phyloP scores from a whole-genome alignment of 768 basidiomycete genomes.

The Pleurotus sapidus region DNA sequence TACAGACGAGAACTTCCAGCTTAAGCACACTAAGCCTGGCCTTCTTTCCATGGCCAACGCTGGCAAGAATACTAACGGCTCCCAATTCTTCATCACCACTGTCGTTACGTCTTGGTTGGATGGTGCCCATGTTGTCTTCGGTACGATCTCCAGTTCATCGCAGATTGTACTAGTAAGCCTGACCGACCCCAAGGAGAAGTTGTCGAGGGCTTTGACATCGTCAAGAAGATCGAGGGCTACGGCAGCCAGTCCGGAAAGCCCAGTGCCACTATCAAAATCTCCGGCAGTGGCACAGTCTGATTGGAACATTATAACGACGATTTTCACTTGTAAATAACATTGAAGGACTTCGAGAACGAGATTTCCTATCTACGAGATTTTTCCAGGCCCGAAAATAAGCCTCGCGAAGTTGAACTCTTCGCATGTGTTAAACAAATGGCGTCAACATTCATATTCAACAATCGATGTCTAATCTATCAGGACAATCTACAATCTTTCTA shows the following conservation, averaged over 20 bases:
- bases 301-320: no score
- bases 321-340: no score
- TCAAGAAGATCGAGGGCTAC: slow-evolving; percentile 38
- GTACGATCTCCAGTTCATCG: slow-evolving; percentile 27
- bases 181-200: slow-evolving; percentile 49
- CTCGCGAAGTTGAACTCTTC: no score
- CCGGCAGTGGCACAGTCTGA: slow-evolving; percentile 8
- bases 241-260: slow-evolving; percentile 41
- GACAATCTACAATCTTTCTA: slow-evolving; percentile 12
- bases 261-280: slow-evolving; percentile 47
- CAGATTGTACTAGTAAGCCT: no score
- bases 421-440: no score
- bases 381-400: no score
- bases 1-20: slow-evolving; percentile 80
- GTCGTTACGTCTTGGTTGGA: slow-evolving; percentile 78
- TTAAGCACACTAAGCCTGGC: slow-evolving; percentile 70
- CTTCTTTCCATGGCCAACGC: slow-evolving; percentile 82
- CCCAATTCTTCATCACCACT: slow-evolving; percentile 89
- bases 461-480: no score
- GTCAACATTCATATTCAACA: no score
- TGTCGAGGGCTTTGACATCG: slow-evolving; percentile 57
- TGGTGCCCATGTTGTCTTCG: slow-evolving; percentile 85
- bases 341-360: no score
- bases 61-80: slow-evolving; percentile 81
- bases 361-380: no score